phyloP scores from a whole-genome alignment of 257 asterid genomes.

The Solanum chaucha region DNA sequence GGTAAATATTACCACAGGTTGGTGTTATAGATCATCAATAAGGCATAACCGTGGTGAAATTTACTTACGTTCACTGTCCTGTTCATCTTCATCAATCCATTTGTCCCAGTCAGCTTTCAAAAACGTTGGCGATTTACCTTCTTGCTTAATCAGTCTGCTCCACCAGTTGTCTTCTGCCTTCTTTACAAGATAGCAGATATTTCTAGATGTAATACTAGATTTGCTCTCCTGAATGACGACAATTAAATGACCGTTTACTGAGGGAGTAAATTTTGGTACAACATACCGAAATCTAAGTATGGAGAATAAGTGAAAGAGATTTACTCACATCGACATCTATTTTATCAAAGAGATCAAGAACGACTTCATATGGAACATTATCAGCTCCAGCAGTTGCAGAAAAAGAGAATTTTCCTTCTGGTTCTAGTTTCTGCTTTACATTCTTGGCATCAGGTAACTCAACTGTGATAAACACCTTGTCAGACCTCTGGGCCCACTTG shows the following conservation, averaged over 20 bases:
- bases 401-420: conserved; percentile 52
- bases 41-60: neutral
- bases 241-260: neutral
- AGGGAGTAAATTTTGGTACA: neutral
- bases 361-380: conserved; percentile 38
- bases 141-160: conserved; percentile 55
- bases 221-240: conserved; percentile 54
- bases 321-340: conserved; percentile 49
- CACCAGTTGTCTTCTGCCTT: conserved; percentile 78
- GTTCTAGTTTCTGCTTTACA: conserved; percentile 52
- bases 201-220: conserved; percentile 31
- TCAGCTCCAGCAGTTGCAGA: conserved; percentile 48
- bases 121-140: conserved; percentile 47
- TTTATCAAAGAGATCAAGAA: conserved; percentile 48
- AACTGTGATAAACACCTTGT: conserved; percentile 42
- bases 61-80: conserved; percentile 30
- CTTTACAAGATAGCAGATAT: conserved; percentile 48
- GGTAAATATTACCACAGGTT: neutral
- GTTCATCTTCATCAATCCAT: conserved; percentile 81
- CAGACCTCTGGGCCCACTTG: conserved; percentile 74
- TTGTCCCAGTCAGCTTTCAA: conserved; percentile 85
- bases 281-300: neutral
- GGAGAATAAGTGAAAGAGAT: no score
- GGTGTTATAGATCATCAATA: neutral
- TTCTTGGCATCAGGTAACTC: conserved; percentile 63